Evolutionary conservation across 2,329 filamentous ascomycete genomes (phyloP).

Genomic region (Trichoderma simmonsii): DNA sequence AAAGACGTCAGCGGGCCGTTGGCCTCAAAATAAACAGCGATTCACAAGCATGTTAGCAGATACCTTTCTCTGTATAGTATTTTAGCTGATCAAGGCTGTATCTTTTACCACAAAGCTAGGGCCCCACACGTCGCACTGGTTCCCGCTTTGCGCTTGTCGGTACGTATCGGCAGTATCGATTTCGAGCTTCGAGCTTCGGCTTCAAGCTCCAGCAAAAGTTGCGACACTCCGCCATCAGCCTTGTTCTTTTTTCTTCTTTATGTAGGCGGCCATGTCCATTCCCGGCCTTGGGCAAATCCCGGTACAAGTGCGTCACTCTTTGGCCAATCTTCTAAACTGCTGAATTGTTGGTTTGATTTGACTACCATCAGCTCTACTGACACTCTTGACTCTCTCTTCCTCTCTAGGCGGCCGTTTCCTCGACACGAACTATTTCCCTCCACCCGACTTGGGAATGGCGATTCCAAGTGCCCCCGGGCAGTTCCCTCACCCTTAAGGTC

Average conservation of each 20-base stretch:
- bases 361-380: not conserved
- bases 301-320: conserved; percentile 46
- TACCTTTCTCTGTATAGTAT: accelerated
- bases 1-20: conserved; percentile 15
- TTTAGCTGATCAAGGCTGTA: not conserved
- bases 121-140: not conserved
- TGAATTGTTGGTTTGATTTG: not conserved
- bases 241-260: conserved; percentile 25
- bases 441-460: conserved; percentile 71
- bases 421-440: conserved; percentile 51
- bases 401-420: conserved; percentile 35
- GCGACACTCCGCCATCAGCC: not conserved
- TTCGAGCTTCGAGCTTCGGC: not conserved
- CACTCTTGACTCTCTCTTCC: not conserved
- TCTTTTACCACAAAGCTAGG: not conserved
- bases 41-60: not conserved
- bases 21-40: not conserved
- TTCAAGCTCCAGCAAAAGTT: not conserved
- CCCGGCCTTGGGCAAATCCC: conserved; percentile 69
- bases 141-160: not conserved
- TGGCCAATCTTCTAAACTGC: not conserved
- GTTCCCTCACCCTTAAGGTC: conserved; percentile 54
- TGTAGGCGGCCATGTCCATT: conserved; percentile 61
- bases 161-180: not conserved
- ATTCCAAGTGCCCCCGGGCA: conserved; percentile 63